Conservation (phyloP, 176 grass and related monocot species). For the sorghum (Sorghum bicolor) region DNA sequence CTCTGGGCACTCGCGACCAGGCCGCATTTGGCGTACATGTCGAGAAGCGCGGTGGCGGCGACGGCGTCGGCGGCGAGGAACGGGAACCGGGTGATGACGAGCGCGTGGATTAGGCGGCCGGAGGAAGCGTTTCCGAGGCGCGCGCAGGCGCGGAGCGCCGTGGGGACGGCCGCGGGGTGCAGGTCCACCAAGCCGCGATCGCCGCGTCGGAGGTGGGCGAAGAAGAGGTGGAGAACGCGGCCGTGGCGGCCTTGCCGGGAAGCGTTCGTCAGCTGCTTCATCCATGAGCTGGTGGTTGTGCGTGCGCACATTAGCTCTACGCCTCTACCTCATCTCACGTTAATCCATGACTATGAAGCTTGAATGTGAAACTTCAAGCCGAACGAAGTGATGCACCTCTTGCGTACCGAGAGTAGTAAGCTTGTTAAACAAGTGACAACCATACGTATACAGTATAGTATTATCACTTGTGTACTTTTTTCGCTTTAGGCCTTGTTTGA, state of each 20-base stretch:
- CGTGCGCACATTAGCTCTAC: constrained; percentile 15
- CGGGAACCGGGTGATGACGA: constrained; percentile 30
- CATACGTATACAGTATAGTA: background rate
- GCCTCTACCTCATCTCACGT: background rate
- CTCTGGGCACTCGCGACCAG: constrained; percentile 38
- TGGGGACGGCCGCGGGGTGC: constrained; percentile 42
- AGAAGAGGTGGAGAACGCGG: constrained; percentile 53
- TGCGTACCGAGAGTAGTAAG: background rate
- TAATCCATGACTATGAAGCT: background rate
- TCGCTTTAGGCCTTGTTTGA: too few relatives aligned
- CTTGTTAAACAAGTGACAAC: background rate
- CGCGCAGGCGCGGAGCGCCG: constrained; percentile 49
- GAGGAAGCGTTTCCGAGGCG: constrained; percentile 35
- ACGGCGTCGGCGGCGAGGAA: constrained; percentile 39
- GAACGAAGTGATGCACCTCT: background rate
- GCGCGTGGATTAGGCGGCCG: constrained; percentile 42
- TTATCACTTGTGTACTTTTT: background rate
- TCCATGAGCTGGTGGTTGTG: constrained; percentile 26
- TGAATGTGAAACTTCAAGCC: too few relatives aligned
- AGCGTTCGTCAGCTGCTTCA: constrained; percentile 47
- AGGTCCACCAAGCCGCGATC: background rate
- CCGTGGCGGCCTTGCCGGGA: constrained; percentile 44
- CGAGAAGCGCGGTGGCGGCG: constrained; percentile 43
- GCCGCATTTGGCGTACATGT: constrained; percentile 65
- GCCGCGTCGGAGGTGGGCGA: constrained; percentile 13